A percentile compares a stretch with the other conserved stretches of the same genome.
Conservation (phyloP, 73 alveolate species). For the Vitrella brassicaformis region DNA sequence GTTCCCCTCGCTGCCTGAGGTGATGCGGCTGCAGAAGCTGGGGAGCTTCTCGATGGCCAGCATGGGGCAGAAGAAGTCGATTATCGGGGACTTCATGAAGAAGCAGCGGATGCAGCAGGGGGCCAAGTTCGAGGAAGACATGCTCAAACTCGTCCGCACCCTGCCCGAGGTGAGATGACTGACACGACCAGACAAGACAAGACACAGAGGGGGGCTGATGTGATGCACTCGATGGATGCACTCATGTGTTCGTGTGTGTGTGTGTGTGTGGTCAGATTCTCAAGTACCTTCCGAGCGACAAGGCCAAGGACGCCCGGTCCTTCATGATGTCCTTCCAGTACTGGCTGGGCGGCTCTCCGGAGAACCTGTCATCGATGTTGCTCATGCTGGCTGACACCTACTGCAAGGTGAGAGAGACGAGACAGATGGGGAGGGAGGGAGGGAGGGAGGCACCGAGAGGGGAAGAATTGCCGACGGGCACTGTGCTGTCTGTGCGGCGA, state of each 20-base stretch:
- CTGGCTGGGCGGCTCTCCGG: constrained; percentile 38
- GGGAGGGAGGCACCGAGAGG: background rate
- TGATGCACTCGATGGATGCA: background rate
- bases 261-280: constrained; percentile 8
- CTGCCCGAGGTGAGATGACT: constrained; percentile 13
- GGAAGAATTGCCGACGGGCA: no score
- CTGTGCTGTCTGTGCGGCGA: background rate
- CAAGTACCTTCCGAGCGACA: constrained; percentile 35
- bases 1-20: constrained; percentile 43
- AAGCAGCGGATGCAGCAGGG: background rate
- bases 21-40: background rate
- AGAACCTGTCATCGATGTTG: constrained; percentile 8
- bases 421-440: background rate
- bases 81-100: background rate
- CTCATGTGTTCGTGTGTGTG: no score
- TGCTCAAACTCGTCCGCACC: constrained; percentile 26
- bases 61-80: background rate
- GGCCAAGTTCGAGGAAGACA: constrained; percentile 7
- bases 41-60: background rate
- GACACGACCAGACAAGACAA: background rate
- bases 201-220: background rate
- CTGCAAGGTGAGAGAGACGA: background rate
- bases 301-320: constrained; percentile 31
- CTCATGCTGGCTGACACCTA: background rate
- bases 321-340: constrained; percentile 5